Percentiles rank a stretch among this genome's conserved stretches.
These are phyloP conservation scores for Polyporus arcularius DNA, from an alignment of 768 basidiomycete species.

Conservation along the genomic window DNA sequence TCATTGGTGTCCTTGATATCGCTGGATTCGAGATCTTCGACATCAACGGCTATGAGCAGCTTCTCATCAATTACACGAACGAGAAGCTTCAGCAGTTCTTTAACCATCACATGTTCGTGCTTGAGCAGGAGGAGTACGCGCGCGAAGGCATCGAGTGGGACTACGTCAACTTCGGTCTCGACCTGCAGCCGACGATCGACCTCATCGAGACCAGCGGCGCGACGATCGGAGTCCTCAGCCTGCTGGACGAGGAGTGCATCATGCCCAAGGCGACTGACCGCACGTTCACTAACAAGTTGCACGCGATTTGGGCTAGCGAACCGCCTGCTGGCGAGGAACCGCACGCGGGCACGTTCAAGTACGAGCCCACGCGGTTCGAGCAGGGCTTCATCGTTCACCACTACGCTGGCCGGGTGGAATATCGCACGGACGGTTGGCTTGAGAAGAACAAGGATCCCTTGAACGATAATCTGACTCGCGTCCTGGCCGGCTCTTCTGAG, in stretches of 20 bases:
- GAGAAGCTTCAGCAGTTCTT: conserved; percentile 98
- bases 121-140: conserved; percentile 98
- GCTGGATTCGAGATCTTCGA: conserved; percentile 99
- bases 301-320: conserved; percentile 70
- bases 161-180: conserved; percentile 96
- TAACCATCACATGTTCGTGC: conserved; percentile 99
- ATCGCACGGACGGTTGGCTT: conserved; percentile 93
- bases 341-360: conserved; percentile 82
- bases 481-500: conserved; percentile 82
- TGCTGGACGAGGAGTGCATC: conserved; percentile 97
- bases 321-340: conserved; percentile 42
- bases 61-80: conserved; percentile 98
- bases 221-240: conserved; percentile 86
- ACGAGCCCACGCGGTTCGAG: conserved; percentile 83
- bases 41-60: conserved; percentile 93
- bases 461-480: conserved; percentile 91
- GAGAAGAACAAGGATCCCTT: conserved; percentile 99
- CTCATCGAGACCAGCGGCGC: conserved; percentile 81
- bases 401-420: conserved; percentile 96
- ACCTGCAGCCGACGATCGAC: conserved; percentile 97
- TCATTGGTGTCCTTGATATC: conserved; percentile 98
- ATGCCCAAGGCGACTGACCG: conserved; percentile 98
- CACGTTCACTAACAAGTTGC: conserved; percentile 92
- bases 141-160: conserved; percentile 97
- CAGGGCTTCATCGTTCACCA: conserved; percentile 95